A percentile compares a stretch with the other conserved stretches of the same genome.
Evolutionary conservation across 2,329 filamentous ascomycete genomes (phyloP).

Genomic region (Sclerotinia subarctica): DNA sequence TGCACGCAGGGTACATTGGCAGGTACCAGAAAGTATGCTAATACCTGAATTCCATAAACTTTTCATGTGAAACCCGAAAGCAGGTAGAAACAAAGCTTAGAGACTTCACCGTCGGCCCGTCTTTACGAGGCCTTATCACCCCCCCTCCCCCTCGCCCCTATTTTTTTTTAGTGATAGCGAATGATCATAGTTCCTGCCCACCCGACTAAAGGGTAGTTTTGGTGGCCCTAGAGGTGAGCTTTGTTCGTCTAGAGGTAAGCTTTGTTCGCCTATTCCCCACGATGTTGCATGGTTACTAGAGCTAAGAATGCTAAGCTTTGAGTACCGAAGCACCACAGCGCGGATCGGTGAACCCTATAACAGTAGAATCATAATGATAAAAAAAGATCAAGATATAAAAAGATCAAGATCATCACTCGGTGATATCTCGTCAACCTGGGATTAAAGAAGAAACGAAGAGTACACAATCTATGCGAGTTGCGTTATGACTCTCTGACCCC

Average conservation of each 20-base stretch:
- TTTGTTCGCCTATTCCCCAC: neutral
- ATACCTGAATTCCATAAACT: neutral
- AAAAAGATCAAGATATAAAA: neutral
- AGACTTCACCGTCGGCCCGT: no score
- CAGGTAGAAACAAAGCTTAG: neutral
- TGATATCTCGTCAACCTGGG: constrained; percentile 1
- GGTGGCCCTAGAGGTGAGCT: neutral
- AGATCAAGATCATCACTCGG: constrained; percentile 1
- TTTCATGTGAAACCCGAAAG: neutral
- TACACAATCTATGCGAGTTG: neutral
- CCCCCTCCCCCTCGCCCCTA: neutral
- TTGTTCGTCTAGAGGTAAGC: neutral
- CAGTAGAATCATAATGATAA: neutral
- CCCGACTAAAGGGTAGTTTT: neutral
- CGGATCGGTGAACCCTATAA: neutral
- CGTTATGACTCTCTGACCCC: constrained; percentile 5
- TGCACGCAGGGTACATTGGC: neutral
- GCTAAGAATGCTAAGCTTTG: constrained; percentile 10
- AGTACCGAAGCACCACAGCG: constrained; percentile 5
- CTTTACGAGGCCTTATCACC: neutral
- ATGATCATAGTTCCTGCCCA: neutral
- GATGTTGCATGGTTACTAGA: no score
- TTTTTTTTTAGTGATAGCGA: neutral
- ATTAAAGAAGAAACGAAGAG: neutral
- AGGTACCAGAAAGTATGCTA: neutral